Percentiles rank a stretch among this genome's conserved stretches.
Conservation (phyloP, 805 yeast genomes). For the Candida anglica region DNA sequence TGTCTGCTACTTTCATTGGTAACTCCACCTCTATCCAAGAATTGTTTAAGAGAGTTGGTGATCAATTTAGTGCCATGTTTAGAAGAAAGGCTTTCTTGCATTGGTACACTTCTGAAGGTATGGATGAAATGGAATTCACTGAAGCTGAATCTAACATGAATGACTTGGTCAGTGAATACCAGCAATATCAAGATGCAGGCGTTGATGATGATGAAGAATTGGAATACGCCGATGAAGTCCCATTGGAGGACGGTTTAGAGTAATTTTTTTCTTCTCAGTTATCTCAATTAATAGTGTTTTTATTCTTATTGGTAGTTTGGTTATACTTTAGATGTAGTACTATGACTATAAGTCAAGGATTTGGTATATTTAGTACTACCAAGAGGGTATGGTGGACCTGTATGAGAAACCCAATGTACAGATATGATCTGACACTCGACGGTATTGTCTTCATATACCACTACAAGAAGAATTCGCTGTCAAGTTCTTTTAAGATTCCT, state of each 20-base stretch:
- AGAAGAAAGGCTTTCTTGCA: conserved; percentile 92
- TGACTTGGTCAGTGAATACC: conserved; percentile 83
- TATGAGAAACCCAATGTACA: too few relatives aligned
- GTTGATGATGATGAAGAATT: conserved; percentile 73
- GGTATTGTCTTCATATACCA: too few relatives aligned
- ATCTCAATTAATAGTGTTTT: conserved; percentile 4
- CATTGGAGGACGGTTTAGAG: conserved; percentile 50
- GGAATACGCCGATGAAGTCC: conserved; percentile 65
- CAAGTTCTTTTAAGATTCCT: too few relatives aligned
- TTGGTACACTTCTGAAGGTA: conserved; percentile 94
- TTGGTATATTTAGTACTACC: too few relatives aligned
- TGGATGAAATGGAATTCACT: conserved; percentile 91
- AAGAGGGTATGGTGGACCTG: too few relatives aligned
- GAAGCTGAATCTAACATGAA: conserved; percentile 92
- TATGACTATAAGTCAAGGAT: too few relatives aligned
- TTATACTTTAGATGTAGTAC: too few relatives aligned
- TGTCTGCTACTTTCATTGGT: conserved; percentile 91
- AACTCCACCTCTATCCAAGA: conserved; percentile 92
- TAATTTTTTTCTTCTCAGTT: conserved; percentile 9
- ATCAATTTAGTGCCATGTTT: conserved; percentile 89
- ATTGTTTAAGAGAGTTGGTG: conserved; percentile 83
- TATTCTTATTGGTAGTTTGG: conserved; percentile 3
- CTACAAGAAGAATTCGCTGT: too few relatives aligned
- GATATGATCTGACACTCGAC: too few relatives aligned
- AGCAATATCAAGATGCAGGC: conserved; percentile 85